A percentile compares a stretch with the other conserved stretches of the same genome.
Evolutionary conservation across 2,329 filamentous ascomycete genomes (phyloP).

Genomic region (Fusarium piperis): DNA sequence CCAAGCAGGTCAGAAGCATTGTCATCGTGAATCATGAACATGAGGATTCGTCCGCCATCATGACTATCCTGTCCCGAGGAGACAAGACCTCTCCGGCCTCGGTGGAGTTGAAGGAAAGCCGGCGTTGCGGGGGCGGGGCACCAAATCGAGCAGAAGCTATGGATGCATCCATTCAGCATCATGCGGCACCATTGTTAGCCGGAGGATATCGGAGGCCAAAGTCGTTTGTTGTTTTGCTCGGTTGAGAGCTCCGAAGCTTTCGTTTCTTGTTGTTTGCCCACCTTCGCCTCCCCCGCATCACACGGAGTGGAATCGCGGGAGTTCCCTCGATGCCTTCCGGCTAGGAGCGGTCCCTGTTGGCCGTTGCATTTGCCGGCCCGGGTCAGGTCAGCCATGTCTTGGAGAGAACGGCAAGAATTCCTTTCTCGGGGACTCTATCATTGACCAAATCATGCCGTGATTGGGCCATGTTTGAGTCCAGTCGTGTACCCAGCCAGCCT

Average conservation of each 20-base stretch:
- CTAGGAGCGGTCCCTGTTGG: not conserved
- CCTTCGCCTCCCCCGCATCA: conserved; percentile 30
- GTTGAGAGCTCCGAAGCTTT: conserved; percentile 10
- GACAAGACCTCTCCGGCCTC: conserved; percentile 16
- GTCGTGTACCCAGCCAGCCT: not conserved
- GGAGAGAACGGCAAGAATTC: not conserved
- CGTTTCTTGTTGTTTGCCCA: not conserved
- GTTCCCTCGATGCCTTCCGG: not conserved
- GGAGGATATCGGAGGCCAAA: conserved; percentile 31
- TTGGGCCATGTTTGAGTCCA: not conserved
- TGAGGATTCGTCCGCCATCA: not conserved
- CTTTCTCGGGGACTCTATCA: not conserved
- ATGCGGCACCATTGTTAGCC: conserved; percentile 20
- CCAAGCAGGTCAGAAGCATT: not conserved
- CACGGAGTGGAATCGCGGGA: conserved; percentile 27
- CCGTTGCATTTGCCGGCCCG: not conserved
- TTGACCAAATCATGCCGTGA: not conserved
- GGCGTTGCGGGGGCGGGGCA: conserved; percentile 37
- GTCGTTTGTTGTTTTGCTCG: not conserved
- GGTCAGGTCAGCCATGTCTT: not conserved
- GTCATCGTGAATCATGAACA: not conserved
- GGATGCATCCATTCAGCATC: conserved; percentile 21
- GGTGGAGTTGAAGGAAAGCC: conserved; percentile 23
- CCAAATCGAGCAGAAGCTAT: conserved; percentile 3
- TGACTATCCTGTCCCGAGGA: not conserved